Conservation (phyloP, 257 asterid genomes). For the Penstemon eatonii region DNA sequence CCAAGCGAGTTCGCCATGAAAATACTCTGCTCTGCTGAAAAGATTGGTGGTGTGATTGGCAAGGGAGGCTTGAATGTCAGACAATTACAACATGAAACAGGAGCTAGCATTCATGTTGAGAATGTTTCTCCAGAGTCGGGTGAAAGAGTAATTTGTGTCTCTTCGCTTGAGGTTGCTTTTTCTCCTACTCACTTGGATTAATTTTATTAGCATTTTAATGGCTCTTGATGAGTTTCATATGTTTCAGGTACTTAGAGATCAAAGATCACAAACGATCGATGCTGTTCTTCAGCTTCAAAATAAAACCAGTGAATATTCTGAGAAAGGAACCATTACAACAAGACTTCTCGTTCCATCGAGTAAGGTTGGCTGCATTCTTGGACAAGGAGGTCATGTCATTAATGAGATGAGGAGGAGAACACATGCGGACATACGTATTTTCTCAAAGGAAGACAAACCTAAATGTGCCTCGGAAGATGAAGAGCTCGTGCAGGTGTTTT, state of each 20-base stretch:
- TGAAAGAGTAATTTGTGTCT: conserved; percentile 70
- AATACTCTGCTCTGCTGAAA: conserved; percentile 68
- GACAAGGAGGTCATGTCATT: conserved; percentile 80
- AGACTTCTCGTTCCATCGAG: conserved; percentile 76
- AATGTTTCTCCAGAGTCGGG: conserved; percentile 49
- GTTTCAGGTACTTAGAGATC: conserved; percentile 57
- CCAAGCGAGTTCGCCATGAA: conserved; percentile 66
- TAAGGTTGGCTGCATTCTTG: conserved; percentile 89
- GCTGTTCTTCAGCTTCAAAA: conserved; percentile 80
- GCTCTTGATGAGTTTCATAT: conserved; percentile 36
- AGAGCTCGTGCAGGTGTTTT: conserved; percentile 90
- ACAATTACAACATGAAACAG: conserved; percentile 70
- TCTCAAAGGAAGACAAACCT: conserved; percentile 71
- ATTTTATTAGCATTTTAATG: conserved; percentile 21
- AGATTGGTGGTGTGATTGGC: conserved; percentile 83
- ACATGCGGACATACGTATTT: conserved; percentile 74
- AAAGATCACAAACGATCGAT: conserved; percentile 68
- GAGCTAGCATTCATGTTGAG: conserved; percentile 67
- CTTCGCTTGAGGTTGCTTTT: conserved; percentile 64
- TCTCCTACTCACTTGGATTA: conserved; percentile 22
- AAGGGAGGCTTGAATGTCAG: conserved; percentile 74
- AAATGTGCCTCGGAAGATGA: conserved; percentile 72
- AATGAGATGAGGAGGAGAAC: conserved; percentile 92
- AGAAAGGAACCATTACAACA: conserved; percentile 64
- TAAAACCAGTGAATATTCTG: conserved; percentile 60